Evolutionary conservation across 306 rosid genomes (phyloP), one percentile per base, ranked within the genome.

Genomic region (Lagenaria siceraria): DNA sequence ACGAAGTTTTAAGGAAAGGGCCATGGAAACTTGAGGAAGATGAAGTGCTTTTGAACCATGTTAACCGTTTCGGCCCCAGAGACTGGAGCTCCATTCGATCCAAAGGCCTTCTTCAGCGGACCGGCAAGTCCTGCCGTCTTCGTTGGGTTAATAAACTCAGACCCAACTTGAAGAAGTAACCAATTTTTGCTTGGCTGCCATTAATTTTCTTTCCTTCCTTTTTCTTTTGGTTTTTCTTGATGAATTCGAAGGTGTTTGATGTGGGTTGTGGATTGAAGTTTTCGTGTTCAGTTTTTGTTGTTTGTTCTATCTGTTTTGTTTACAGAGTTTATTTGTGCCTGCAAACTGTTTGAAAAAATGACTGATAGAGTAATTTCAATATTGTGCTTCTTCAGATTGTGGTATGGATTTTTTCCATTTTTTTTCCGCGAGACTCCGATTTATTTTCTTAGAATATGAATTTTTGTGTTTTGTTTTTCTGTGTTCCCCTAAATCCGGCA

Each of bases 11-110:
- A 14, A 43, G 52, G 21, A 69, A 71, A 71, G 76, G 76, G 8
- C 76, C 59, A 2, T 48, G 76, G 76, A 71, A 29, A 25, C 15
- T 17, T 6, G 76, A 71, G 6, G 76, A 71, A 48, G 76, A 93
- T 62, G 87, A 91, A 31, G 92, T 93, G 15, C 83, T 93, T 19
- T 29, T 87, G 2, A 83, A 78, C 75, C 97, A 93, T 73, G 98
- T 93, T 7, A 87, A 83, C 46, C 86, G 83, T 75, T 87, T 85
- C 80, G 98, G 98, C 11, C 93, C 97, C 0, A 78, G 92, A 85
- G 97, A 93, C 75, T 93, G 98, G 97, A 93, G 98, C 97, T 91
- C 97, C 96, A 91, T 93, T 93, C 97, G 96, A 91, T 93, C 98
- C 96, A 93, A 91, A 75, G 96, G 97, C 48, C 97, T 93, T 79